These are phyloP conservation scores for Circinella umbellata DNA, from an alignment of 371 early-diverging fungal genomes.

Conservation along the genomic window DNA sequence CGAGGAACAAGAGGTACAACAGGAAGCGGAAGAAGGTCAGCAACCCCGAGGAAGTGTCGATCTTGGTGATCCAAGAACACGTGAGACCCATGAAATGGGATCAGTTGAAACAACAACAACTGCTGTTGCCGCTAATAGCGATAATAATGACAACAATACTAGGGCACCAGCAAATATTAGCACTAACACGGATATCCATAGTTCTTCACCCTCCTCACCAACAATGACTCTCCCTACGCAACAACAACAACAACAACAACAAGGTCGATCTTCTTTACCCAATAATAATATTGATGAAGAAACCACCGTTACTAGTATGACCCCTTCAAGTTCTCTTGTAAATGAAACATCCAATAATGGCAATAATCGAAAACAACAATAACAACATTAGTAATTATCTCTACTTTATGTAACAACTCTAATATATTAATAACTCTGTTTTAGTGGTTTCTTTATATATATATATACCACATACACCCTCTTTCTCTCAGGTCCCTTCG, in stretches of 20 bases:
- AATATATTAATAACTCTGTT: too few species aligned
- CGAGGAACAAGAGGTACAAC: neutral
- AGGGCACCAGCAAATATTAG: too few species aligned
- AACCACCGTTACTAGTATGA: neutral
- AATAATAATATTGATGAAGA: neutral
- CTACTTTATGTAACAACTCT: too few species aligned
- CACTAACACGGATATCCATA: neutral
- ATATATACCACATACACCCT: neutral
- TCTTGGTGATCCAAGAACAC: neutral
- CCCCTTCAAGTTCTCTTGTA: neutral
- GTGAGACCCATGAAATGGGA: neutral
- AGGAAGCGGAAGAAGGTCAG: neutral
- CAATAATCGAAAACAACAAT: neutral
- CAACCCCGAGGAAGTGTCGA: conserved; percentile 3
- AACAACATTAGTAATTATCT: too few species aligned
- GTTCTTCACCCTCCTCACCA: neutral
- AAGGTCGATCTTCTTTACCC: neutral
- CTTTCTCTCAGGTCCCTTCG: too few species aligned
- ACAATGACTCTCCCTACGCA: neutral
- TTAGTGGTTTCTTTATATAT: neutral
- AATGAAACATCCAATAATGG: neutral
- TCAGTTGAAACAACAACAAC: conserved; percentile 2
- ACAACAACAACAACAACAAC: neutral
- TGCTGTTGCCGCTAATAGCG: neutral
- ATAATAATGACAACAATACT: too few species aligned